These are phyloP conservation scores for Monosporozyma solicola DNA, from an alignment of 805 yeast species.

Conservation along the genomic window DNA sequence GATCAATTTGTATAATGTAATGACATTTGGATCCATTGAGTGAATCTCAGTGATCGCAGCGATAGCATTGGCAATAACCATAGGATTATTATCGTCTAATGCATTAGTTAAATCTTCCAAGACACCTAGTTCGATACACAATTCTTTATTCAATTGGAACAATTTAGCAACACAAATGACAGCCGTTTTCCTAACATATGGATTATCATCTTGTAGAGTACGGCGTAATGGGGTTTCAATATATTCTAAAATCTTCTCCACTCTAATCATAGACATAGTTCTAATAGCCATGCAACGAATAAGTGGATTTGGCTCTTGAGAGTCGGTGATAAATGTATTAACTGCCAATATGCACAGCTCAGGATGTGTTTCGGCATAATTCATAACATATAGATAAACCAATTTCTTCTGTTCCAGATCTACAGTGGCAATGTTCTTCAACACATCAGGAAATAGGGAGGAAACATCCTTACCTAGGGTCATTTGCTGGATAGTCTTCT, in stretches of 20 bases:
- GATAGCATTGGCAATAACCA: conserved; percentile 94
- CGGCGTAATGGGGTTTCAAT: conserved; percentile 81
- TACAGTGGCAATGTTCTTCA: conserved; percentile 93
- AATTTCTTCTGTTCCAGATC: conserved; percentile 94
- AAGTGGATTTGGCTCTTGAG: conserved; percentile 94
- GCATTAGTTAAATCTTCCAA: conserved; percentile 55
- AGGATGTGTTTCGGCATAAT: conserved; percentile 93
- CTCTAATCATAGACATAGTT: conserved; percentile 97
- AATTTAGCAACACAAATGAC: conserved; percentile 95
- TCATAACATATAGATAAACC: conserved; percentile 91
- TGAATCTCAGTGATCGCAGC: conserved; percentile 78
- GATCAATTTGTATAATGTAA: conserved; percentile 33
- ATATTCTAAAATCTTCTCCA: conserved; percentile 90
- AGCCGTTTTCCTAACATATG: conserved; percentile 95
- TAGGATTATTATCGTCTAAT: conserved; percentile 83
- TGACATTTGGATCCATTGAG: conserved; percentile 49
- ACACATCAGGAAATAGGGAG: conserved; percentile 86
- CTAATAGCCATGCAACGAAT: conserved; percentile 93
- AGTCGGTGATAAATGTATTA: conserved; percentile 89
- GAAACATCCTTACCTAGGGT: conserved; percentile 96
- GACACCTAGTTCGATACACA: conserved; percentile 84
- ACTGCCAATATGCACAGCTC: conserved; percentile 94
- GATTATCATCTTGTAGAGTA: conserved; percentile 86
- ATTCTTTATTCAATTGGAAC: conserved; percentile 71
- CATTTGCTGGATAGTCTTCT: conserved; percentile 96